Base-by-base conservation (phyloP, 352 stramenopile genomes). In the Pythium guiyangense region DNA sequence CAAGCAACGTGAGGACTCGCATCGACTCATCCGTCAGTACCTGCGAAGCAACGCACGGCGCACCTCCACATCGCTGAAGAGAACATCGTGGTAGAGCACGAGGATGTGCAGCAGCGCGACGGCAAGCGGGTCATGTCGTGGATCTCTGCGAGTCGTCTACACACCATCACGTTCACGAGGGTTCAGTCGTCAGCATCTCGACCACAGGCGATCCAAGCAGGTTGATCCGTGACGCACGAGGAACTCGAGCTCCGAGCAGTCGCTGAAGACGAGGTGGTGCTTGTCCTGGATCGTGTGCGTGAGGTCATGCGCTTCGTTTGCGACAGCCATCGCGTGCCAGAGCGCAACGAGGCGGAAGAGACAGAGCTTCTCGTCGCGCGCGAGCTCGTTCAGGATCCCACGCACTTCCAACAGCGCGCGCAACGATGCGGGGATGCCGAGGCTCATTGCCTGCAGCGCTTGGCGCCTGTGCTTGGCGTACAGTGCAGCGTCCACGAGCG, bases 31-130 rank as follows among this genome's bases (percentile, higher is more conserved):
- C 51, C 31, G 43, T 43, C 4, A 10, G 0, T 18, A 52, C 6
- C 4, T 15, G 51, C 22, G 15, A 14, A 3, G 60, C 35, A 39
- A 4, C 20, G 18, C 5, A 5, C 15, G 15, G 15, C 40, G 17
- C 52, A 86, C 79, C 73, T 90, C 80, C 37, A 90, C 66, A 31
- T 88, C 80, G 52, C 68, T 82, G 57, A 88, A 90, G 40, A 88
- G 71, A 15, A 88, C 65, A 45, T 87, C 80, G 17, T 78, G 71
- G 39, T 88, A 85, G 17, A 86, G 69, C 18, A 74, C 70, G 64
- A 90, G 73, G 17, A 88, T 60, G 29, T 77, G 62, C 49, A 90
- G 57, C 10, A 88, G 48, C 6, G 82, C 62, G 18, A 82, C 69
- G 15, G 77, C 77, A 4, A 86, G 55, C 0, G 52, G 53, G 35